Evolutionary conservation across 2,329 filamentous ascomycete species (phyloP), one percentile per base, ranked within the genome.

Genomic region (Diaporthe destruens): DNA sequence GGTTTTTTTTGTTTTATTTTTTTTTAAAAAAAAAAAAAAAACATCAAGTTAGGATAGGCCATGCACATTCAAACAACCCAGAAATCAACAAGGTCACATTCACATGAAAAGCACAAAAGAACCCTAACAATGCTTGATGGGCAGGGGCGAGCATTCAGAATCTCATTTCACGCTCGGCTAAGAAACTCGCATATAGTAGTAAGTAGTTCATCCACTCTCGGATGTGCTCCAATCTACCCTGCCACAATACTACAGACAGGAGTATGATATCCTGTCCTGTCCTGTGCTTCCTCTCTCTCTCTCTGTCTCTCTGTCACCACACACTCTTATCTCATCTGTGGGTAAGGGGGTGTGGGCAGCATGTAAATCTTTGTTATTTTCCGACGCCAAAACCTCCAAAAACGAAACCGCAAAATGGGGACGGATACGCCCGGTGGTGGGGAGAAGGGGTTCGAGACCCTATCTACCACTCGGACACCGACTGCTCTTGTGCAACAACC

Each of bases 141-240:
- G 6, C 12, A n/a, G 2, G 47, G 34, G 59, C 49, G 59, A 65
- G 29, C 20, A 65, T 29, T 23, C 42, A n/a, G 29, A 65, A 49
- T 65, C 59, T 65, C 23, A 49, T 65, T 65, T 65, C 59, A 65
- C 59, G 20, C 29, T 65, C 59, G 18, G 29, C 42, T 6, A 23
- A 29, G 32, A 18, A 49, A 49, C 29, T 47, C 59, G 29, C 42
- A 49, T 49, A 29, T 39, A 12, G 12, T 12, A 39, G 12, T 12
- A 39, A 29, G 29, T 29, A 29, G 18, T 20, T 18, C 20, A 20
- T 42, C 9, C 44, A 9, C 42, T 6, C 42, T 18, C 20, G 44
- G 44, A 20, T 65, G 59, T 20, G 20, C 59, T 49, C 25, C 44
- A 49, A 49, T 39, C 36, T 39, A 39, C 36, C 42, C 49, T 18